phyloP scores from a whole-genome alignment of 768 basidiomycete genomes.

The Phaeotremella skinneri region DNA sequence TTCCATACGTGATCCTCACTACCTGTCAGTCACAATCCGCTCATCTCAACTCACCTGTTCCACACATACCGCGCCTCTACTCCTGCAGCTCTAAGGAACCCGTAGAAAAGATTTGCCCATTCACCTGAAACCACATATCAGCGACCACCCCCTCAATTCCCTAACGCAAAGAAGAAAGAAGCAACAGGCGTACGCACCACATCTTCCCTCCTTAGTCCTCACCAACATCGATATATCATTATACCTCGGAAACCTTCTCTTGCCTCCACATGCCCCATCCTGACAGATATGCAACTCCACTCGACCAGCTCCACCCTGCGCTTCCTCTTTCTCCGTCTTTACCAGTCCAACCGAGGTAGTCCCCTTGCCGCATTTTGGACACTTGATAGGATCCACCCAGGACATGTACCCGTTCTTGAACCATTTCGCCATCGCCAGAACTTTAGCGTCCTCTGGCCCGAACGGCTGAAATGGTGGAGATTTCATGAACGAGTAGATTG shows the following conservation, averaged over 20 bases:
- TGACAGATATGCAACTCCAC: constrained; percentile 53
- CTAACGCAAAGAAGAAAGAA: not conserved
- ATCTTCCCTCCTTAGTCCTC: constrained; percentile 49
- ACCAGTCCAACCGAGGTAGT: constrained; percentile 30
- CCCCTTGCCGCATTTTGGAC: constrained; percentile 44
- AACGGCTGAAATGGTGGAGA: constrained; percentile 30
- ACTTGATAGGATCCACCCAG: constrained; percentile 55
- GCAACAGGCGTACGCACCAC: constrained; percentile 27
- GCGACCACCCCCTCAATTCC: constrained; percentile 4
- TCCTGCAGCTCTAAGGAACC: constrained; percentile 50
- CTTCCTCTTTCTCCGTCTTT: constrained; percentile 42
- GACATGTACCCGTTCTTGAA: constrained; percentile 53
- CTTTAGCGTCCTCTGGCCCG: constrained; percentile 47
- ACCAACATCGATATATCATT: constrained; percentile 47
- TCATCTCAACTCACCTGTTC: constrained; percentile 34
- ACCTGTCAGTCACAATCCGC: constrained; percentile 4
- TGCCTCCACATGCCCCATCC: constrained; percentile 28
- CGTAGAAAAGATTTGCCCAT: constrained; percentile 54
- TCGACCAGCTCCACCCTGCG: constrained; percentile 48
- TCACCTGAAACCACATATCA: constrained; percentile 44
- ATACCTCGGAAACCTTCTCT: constrained; percentile 51
- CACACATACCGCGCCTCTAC: constrained; percentile 52
- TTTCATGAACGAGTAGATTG: not conserved
- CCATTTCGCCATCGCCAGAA: constrained; percentile 52
- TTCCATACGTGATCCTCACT: constrained; percentile 56